phyloP scores from a whole-genome alignment of 2,329 filamentous ascomycete genomes.

The Phialemoniopsis sp. region DNA sequence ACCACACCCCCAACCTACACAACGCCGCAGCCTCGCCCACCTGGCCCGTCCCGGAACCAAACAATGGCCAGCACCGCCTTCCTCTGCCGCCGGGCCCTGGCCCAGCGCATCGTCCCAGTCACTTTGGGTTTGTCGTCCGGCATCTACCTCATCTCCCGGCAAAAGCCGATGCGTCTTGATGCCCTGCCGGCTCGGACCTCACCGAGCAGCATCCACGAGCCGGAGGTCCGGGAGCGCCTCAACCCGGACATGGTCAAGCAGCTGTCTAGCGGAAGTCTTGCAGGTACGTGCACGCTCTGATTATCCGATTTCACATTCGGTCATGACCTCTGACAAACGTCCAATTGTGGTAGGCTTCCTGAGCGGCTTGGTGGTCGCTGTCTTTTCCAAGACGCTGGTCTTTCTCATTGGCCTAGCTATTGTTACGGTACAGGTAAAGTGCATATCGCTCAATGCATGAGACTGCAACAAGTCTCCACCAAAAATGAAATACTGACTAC shows the following conservation, averaged over 20 bases:
- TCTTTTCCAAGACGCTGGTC: conserved; percentile 68
- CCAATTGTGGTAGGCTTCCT: conserved; percentile 45
- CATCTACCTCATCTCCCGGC: not conserved
- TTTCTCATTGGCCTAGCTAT: conserved; percentile 63
- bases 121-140: conserved; percentile 3
- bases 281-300: conserved; percentile 28
- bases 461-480: too few species aligned
- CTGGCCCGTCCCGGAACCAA: too few species aligned
- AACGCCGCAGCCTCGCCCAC: too few species aligned
- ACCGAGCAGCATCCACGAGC: conserved; percentile 5
- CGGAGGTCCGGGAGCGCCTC: conserved; percentile 11
- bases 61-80: not conserved
- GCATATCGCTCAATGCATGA: too few species aligned
- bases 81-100: conserved; percentile 3
- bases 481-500: conserved; percentile 1
- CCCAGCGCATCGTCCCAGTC: conserved; percentile 2
- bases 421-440: conserved; percentile 56
- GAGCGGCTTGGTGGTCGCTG: conserved; percentile 60
- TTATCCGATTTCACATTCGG: not conserved
- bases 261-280: conserved; percentile 50
- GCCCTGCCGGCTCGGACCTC: conserved; percentile 3
- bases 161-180: conserved; percentile 2
- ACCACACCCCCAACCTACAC: too few species aligned
- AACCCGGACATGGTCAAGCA: conserved; percentile 36
- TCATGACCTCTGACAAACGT: not conserved